These are phyloP conservation scores for Cryptosporidium sp. DNA, from an alignment of 169 alveolate genomes.

Conservation along the genomic window DNA sequence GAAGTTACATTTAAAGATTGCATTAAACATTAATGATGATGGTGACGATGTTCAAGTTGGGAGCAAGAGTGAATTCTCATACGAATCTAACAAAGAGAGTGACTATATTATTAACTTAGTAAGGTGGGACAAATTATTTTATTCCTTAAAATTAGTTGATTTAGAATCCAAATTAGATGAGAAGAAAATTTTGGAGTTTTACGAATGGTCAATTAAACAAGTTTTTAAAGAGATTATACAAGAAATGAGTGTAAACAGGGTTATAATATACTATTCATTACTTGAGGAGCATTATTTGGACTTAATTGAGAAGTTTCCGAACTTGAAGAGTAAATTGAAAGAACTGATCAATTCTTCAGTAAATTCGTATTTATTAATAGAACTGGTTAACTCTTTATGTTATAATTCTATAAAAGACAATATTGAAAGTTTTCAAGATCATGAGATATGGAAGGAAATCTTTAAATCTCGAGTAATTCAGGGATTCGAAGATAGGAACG, in stretches of 20 bases:
- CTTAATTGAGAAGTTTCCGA: background rate
- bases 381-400: constrained; percentile 2
- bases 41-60: background rate
- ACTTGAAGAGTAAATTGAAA: background rate
- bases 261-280: constrained; percentile 17
- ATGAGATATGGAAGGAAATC: background rate
- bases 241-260: constrained; percentile 20
- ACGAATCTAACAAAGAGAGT: constrained; percentile 41
- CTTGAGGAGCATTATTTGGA: constrained; percentile 17
- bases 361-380: constrained; percentile 30
- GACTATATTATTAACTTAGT: constrained; percentile 20
- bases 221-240: background rate
- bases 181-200: constrained; percentile 6
- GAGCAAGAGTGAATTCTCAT: background rate
- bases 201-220: constrained; percentile 27
- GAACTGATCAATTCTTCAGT: background rate
- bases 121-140: constrained; percentile 23
- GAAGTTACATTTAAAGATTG: constrained; percentile 73
- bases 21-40: constrained; percentile 30
- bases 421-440: background rate
- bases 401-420: background rate
- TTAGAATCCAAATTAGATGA: background rate
- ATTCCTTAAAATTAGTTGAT: background rate
- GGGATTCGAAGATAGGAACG: background rate
- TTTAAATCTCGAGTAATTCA: background rate